Evolutionary conservation across 1,284 basidiomycete species (phyloP), one percentile per base, ranked within the genome.

Genomic region (Thelephora terrestris): DNA sequence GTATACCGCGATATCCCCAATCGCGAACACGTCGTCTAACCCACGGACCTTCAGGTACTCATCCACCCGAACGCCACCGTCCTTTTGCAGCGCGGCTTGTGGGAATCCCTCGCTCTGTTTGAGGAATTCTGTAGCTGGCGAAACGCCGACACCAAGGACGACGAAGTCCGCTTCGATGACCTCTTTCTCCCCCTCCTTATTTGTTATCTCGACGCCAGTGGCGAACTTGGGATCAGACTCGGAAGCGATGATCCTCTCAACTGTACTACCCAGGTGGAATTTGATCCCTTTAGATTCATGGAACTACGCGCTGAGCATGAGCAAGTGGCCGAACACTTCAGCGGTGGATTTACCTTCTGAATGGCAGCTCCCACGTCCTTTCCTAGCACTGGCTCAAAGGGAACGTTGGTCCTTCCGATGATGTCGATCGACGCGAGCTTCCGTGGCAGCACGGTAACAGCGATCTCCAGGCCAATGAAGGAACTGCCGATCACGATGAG

Each of bases 401-500:
- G 93, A 49, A 79, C 76, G 50, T 83, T 76, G 56, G 91, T 89
- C 80, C 85, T 85, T 0, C 92, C 91, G 47, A 97, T 78, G 47
- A 95, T 83, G 52, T 89, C 78, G 48, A 90, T 80, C 24, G 81
- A 81, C 29, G 79, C 81, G 16, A 87, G 78, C 65, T 84, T 86
- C 49, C 84, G 82, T 60, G 84, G 85, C 4, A 79, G 62, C 1
- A 91, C 69, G 1, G 90, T 87, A 14, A 74, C 76, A 4, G 91
- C 90, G 9, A 91, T 71, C 64, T 98, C 93, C 86, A 97, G 91
- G 47, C 88, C 85, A 59, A 98, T 98, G 68, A 96, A 97, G 17
- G 86, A 90, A 29, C 84, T 87, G 1, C 93, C 93, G 53, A 96
- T 86, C 29, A 96, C 78, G 29, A 93, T 89, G 43, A 90, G 66